Evolutionary conservation across 345 rosid genomes (phyloP).

Genomic region (Fremontodendron californicum): DNA sequence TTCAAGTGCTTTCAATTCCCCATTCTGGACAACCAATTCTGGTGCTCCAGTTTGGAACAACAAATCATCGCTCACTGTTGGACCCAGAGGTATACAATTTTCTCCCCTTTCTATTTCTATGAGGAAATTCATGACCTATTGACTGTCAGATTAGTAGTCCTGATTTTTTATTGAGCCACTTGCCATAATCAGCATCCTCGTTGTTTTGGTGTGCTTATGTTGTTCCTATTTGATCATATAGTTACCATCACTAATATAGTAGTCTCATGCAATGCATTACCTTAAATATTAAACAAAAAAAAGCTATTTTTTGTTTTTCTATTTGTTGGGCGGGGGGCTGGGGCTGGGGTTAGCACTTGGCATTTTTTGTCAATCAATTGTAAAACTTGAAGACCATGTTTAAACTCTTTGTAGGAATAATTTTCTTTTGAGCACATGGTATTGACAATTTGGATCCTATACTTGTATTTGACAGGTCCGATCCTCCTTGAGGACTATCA

Average conservation of each 20-base stretch:
- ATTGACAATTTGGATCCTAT: neutral
- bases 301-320: neutral
- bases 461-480: conserved; percentile 52
- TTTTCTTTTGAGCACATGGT: neutral
- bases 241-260: neutral
- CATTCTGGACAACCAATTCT: conserved; percentile 60
- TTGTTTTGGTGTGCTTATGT: neutral
- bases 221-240: neutral
- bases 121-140: neutral
- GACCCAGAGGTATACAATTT: conserved; percentile 43
- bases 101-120: neutral
- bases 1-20: conserved; percentile 43
- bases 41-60: conserved; percentile 77
- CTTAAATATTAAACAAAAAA: neutral
- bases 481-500: conserved; percentile 96
- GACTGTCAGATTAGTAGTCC: neutral
- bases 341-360: neutral
- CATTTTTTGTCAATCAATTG: neutral
- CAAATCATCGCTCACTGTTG: conserved; percentile 57
- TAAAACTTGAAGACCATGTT: neutral
- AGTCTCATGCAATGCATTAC: neutral
- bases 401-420: neutral
- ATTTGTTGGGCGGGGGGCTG: neutral
- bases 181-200: neutral
- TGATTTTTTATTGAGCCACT: neutral